A percentile compares a stretch with the other conserved stretches of the same genome.
Conservation (phyloP, 2,329 filamentous ascomycete genomes). For the Pseudogymnoascus pannorum region DNA sequence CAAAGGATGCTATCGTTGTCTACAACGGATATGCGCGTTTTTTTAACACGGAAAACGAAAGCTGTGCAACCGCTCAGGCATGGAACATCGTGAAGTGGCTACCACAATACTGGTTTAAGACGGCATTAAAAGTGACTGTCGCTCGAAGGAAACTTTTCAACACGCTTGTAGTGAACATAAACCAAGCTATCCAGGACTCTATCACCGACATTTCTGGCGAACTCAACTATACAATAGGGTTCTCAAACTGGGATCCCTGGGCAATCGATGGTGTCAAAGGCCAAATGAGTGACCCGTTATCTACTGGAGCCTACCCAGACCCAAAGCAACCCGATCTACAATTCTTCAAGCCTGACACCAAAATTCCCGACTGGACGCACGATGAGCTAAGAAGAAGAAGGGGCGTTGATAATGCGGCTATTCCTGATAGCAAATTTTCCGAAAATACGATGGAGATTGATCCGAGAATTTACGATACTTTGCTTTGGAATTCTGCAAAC, state of each 20-base stretch:
- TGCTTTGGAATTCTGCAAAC: neutral
- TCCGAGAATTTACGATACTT: neutral
- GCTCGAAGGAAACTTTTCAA: conserved; percentile 27
- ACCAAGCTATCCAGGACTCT: conserved; percentile 24
- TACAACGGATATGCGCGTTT: conserved; percentile 28
- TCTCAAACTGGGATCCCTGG: conserved; percentile 25
- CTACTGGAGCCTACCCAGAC: neutral
- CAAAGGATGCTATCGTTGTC: conserved; percentile 25
- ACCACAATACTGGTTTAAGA: neutral
- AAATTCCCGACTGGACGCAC: neutral
- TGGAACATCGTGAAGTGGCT: too few relatives aligned
- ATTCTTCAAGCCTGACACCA: neutral
- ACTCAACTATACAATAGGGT: conserved; percentile 5
- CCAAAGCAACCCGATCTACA: neutral
- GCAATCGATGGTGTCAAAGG: neutral
- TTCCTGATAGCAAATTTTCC: too few relatives aligned
- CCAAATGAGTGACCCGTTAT: neutral
- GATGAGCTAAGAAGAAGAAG: neutral
- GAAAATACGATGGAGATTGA: too few relatives aligned
- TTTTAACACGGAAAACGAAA: conserved; percentile 27
- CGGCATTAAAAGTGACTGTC: neutral
- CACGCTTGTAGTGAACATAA: conserved; percentile 23
- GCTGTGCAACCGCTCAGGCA: conserved; percentile 17
- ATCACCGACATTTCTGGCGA: conserved; percentile 18
- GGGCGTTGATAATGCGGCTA: too few relatives aligned